Evolutionary conservation across 139 green algal species (phyloP), one percentile per base, ranked within the genome.

Genomic region (Astrephomene gubernaculifera): DNA sequence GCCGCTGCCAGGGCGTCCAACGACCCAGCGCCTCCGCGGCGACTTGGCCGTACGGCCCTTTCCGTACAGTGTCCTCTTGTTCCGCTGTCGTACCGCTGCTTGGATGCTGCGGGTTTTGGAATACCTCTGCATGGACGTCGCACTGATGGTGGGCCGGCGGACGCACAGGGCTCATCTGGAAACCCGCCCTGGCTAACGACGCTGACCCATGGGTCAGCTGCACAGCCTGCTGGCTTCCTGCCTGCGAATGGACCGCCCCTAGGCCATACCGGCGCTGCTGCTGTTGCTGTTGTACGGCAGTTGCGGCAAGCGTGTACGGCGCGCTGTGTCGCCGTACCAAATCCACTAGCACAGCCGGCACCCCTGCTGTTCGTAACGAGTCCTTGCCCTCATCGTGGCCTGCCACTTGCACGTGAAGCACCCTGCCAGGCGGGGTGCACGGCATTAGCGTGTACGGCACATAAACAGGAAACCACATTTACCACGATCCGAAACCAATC

Each of bases 351-450:
- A 82, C 41, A 2, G 72, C n/a, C 36, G 87, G 79, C 41, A 49
- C 68, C 4, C 89, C 89, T 1, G 78, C 44, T 22, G 43, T 44
- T 5, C 89, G 65, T 60, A 92, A 69, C 44, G 72, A 41, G 63
- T 92, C 79, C 63, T 86, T 87, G 53, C 87, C 69, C 21, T 31
- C 31, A 27, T 89, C 81, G 49, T 91, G 81, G 29, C 67, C 87
- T 29, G 73, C 61, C 29, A 73, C 64, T 63, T 91, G 67, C 38
- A 91, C 81, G 67, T 91, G 90, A 27, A 93, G 65, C 22, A 63
- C 86, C 43, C 90, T 90, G 79, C 54, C n/a, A n/a, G n/a, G n/a
- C n/a, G n/a, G n/a, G 39, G 12, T 29, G 38, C 21, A 65, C 17
- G 54, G 54, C 54, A 52, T 41, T 39, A 35, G 49, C 25, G 38